A percentile compares a stretch with the other conserved stretches of the same genome.
phyloP scores from a whole-genome alignment of 208 protist genomes.

The Lotmaria passim region DNA sequence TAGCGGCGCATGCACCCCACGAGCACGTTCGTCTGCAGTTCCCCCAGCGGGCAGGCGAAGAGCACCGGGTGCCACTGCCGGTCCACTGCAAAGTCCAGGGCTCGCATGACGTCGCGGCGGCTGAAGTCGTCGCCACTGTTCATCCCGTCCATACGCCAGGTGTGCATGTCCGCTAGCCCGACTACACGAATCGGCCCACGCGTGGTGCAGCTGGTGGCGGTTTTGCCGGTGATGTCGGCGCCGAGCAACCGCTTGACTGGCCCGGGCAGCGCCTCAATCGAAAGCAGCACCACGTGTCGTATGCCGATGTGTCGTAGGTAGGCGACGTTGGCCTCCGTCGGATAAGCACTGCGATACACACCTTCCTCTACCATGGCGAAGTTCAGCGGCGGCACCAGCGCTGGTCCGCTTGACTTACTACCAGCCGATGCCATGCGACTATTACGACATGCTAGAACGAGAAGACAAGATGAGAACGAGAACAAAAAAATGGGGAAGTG shows the following conservation, averaged over 20 bases:
- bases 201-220: constrained; percentile 17
- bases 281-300: constrained; percentile 80
- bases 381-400: constrained; percentile 66
- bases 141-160: constrained; percentile 63
- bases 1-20: constrained; percentile 88
- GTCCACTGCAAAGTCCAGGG: constrained; percentile 85
- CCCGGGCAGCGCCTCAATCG: constrained; percentile 73
- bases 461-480: not conserved
- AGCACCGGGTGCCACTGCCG: constrained; percentile 88
- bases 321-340: constrained; percentile 61
- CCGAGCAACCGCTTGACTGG: constrained; percentile 46
- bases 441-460: not conserved
- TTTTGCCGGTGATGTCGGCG: constrained; percentile 19
- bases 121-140: constrained; percentile 75
- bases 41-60: constrained; percentile 84
- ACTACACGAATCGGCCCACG: constrained; percentile 54
- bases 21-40: constrained; percentile 86
- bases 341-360: constrained; percentile 88
- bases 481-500: too few relatives aligned
- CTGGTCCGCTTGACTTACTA: constrained; percentile 6
- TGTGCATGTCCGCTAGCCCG: constrained; percentile 58
- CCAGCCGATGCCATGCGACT: constrained; percentile 13
- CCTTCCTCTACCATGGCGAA: constrained; percentile 82
- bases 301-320: constrained; percentile 83
- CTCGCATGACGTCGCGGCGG: constrained; percentile 66